Conservation (phyloP, 805 yeast genomes). For the Metschnikowia baotianmanensis region DNA sequence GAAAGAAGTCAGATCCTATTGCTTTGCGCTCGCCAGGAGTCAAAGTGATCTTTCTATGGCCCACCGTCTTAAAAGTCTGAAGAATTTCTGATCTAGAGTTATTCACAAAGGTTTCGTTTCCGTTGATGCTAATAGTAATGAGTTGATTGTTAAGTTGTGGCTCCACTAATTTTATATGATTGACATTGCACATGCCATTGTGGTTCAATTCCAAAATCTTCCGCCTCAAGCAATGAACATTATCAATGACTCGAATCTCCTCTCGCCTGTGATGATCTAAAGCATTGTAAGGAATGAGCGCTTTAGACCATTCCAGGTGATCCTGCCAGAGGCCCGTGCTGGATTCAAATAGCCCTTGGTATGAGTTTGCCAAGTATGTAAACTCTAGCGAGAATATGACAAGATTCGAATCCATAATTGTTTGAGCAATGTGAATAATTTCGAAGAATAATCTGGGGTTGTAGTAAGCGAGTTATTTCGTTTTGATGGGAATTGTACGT, state of each 20-base stretch:
- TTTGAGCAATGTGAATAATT: background rate
- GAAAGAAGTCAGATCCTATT: conserved; percentile 25
- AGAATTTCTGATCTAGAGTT: conserved; percentile 29
- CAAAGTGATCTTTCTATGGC: conserved; percentile 25
- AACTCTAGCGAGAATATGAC: conserved; percentile 30
- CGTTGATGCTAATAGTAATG: conserved; percentile 37
- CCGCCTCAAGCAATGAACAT: conserved; percentile 13
- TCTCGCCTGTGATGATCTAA: conserved; percentile 11
- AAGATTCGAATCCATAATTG: conserved; percentile 18
- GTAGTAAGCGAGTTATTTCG: too few species aligned
- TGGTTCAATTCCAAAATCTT: conserved; percentile 15
- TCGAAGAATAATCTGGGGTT: background rate
- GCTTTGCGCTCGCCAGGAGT: conserved; percentile 21
- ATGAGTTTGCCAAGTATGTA: conserved; percentile 24
- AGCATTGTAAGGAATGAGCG: conserved; percentile 17
- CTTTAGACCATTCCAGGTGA: conserved; percentile 15
- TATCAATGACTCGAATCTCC: conserved; percentile 17
- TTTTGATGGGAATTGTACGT: too few species aligned
- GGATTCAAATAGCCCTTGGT: conserved; percentile 25
- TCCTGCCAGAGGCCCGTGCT: conserved; percentile 35
- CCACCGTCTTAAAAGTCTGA: conserved; percentile 28
- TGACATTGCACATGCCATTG: conserved; percentile 17
- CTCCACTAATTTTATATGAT: conserved; percentile 25
- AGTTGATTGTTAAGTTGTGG: conserved; percentile 33
- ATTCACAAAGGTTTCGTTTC: conserved; percentile 29